phyloP scores from a whole-genome alignment of 177 flowering plant species.

The Vitis hybrid region DNA sequence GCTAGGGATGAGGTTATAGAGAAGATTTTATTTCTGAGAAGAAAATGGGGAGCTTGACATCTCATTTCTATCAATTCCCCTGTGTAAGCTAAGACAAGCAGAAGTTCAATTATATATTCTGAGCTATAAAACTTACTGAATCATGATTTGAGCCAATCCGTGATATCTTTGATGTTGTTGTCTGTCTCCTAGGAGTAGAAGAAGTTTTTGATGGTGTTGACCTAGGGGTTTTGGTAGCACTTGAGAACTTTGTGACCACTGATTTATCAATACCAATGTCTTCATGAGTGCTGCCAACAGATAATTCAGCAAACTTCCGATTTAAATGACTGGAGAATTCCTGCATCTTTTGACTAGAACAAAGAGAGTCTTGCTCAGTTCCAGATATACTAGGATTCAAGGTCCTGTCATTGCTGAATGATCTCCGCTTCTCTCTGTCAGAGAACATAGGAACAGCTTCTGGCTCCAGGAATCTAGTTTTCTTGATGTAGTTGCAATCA shows the following conservation, averaged over 20 bases:
- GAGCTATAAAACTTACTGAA: conserved; percentile 39
- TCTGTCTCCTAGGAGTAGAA: conserved; percentile 53
- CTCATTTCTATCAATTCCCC: too few species aligned
- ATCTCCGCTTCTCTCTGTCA: conserved; percentile 50
- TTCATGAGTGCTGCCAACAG: conserved; percentile 41
- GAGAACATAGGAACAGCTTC: conserved; percentile 26
- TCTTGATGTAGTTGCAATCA: conserved; percentile 40
- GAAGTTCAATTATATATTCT: neutral
- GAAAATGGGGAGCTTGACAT: too few species aligned
- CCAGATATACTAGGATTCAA: conserved; percentile 69
- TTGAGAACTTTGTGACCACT: conserved; percentile 27
- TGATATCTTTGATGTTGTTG: conserved; percentile 45
- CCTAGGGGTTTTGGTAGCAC: conserved; percentile 51
- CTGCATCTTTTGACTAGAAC: conserved; percentile 36
- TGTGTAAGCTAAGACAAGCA: too few species aligned
- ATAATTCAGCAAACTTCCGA: conserved; percentile 37
- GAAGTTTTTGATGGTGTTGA: conserved; percentile 45
- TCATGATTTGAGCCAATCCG: conserved; percentile 45
- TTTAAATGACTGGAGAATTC: conserved; percentile 35
- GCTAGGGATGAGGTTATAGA: too few species aligned
- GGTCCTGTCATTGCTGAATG: conserved; percentile 66
- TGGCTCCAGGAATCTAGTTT: conserved; percentile 48
- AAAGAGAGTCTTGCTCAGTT: conserved; percentile 47
- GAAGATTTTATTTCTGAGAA: too few species aligned
- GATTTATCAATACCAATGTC: conserved; percentile 36